Evolutionary conservation across 306 rosid species (phyloP).

Genomic region (Quillaja saponaria): DNA sequence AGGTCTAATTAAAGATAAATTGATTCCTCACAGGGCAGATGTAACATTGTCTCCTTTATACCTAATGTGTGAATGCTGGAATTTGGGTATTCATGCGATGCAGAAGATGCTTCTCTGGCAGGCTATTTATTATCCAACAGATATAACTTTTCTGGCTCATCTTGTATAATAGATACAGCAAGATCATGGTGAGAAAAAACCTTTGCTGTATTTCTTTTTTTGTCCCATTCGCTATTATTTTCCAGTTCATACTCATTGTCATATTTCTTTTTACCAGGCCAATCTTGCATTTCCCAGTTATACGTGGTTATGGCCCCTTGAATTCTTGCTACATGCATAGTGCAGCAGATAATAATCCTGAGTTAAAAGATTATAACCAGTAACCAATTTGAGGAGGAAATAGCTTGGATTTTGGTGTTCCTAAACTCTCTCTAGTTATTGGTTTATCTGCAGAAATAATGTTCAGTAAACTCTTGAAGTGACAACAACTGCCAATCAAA

Average conservation of each 20-base stretch:
- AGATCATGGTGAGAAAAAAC: neutral
- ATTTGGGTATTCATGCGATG: neutral
- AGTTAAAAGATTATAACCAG: neutral
- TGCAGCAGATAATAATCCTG: neutral
- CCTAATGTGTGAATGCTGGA: neutral
- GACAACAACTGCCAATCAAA: too few species aligned
- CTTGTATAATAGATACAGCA: neutral
- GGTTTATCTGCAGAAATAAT: neutral
- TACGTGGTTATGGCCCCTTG: too few species aligned
- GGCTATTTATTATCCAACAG: neutral
- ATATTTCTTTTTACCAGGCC: neutral
- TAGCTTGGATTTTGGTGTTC: neutral
- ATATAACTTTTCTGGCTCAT: neutral
- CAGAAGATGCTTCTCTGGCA: slow-evolving; percentile 10
- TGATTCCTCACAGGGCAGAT: too few species aligned
- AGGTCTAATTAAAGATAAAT: too few species aligned
- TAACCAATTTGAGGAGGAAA: neutral
- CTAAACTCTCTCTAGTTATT: neutral
- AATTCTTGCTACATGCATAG: neutral
- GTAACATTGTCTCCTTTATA: neutral
- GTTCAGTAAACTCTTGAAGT: too few species aligned
- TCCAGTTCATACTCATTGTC: too few species aligned
- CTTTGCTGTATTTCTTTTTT: neutral
- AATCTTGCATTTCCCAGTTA: slow-evolving; percentile 1
- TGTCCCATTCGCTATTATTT: neutral